Base-by-base conservation (phyloP, 306 rosid genomes). In the Chamaecrista fasciculata region DNA sequence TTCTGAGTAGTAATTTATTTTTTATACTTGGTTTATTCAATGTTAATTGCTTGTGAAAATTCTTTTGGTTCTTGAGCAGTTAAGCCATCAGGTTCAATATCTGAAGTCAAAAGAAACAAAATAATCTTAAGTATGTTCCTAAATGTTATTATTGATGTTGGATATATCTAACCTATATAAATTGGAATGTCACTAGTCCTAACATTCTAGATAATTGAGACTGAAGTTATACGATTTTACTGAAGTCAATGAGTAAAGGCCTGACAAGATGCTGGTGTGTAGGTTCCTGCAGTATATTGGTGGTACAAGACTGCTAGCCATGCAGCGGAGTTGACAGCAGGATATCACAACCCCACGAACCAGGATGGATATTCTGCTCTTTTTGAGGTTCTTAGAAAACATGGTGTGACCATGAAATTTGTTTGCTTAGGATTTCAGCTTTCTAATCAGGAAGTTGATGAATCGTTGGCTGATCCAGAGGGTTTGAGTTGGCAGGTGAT, bases 221-320 rank as follows among this genome's bases (percentile, higher is more conserved):
- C 29, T 65, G 71, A 64, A 71, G 25, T 48, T 69, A 46, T 46
- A 18, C 36, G 10, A 47, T 36, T 53, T 70, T 66, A 70, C 51
- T 42, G 29, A 66, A 62, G n/a, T 25, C 51, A 11, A 67, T 53
- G 57, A 69, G 9, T 36, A 58, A 47, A 37, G 44, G 48, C 66
- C 73, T 47, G 48, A 37, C 63, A 75, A 67, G 52, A 79, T 67
- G 62, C 64, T 47, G 55, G 34, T 52, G 36, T 71, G 83, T 89
- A 94, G 99, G 84, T 94, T 82, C 97, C 97, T 85, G 85, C 97
- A 16, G 72, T 91, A 69, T 84, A 88, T 78, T 94, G 97, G 99
- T 94, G 97, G 95, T 94, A 94, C 74, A 91, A 82, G 82, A 88
- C 91, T 70, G 66, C 92, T 28, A 91, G 99, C 70, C 99, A 94